Evolutionary conservation across 1,284 basidiomycete genomes (phyloP).

Genomic region (Cerrena zonata): DNA sequence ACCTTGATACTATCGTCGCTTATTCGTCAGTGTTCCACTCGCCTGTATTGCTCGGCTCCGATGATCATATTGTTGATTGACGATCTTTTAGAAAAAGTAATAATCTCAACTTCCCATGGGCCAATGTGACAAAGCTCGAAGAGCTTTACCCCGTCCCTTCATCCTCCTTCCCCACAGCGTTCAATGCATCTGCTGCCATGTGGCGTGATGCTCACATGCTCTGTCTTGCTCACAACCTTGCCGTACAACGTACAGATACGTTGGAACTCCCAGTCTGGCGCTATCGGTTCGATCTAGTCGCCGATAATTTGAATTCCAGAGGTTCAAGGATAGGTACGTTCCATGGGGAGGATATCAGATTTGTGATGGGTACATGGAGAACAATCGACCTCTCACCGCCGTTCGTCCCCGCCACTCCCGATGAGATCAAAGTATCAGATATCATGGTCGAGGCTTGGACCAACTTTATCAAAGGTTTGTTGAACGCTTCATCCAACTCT

Average conservation of each 20-base stretch:
- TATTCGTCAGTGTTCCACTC: constrained; percentile 26
- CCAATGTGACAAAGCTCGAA: constrained; percentile 20
- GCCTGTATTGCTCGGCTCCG: not conserved
- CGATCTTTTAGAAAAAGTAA: constrained; percentile 30
- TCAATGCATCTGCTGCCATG: constrained; percentile 31
- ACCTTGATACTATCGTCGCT: constrained; percentile 29
- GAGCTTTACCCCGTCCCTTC: constrained; percentile 27
- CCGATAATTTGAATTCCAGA: constrained; percentile 35
- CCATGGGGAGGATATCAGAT: constrained; percentile 38
- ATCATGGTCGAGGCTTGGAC: constrained; percentile 42
- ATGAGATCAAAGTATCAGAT: constrained; percentile 34
- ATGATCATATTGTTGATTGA: not conserved
- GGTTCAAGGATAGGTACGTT: constrained; percentile 38
- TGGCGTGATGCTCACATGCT: constrained; percentile 44
- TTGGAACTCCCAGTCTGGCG: constrained; percentile 37
- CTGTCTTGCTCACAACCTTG: constrained; percentile 39
- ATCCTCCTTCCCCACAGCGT: constrained; percentile 21
- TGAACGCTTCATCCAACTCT: too few species aligned
- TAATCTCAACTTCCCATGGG: constrained; percentile 38
- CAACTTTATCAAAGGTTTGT: constrained; percentile 39
- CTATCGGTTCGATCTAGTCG: constrained; percentile 39
- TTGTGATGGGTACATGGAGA: constrained; percentile 35
- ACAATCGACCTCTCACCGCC: constrained; percentile 20
- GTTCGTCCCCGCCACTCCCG: constrained; percentile 31
- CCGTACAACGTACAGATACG: constrained; percentile 29